Percentiles rank a stretch among this genome's conserved stretches.
Evolutionary conservation across 306 rosid genomes (phyloP).

Genomic region (Parietaria judaica): DNA sequence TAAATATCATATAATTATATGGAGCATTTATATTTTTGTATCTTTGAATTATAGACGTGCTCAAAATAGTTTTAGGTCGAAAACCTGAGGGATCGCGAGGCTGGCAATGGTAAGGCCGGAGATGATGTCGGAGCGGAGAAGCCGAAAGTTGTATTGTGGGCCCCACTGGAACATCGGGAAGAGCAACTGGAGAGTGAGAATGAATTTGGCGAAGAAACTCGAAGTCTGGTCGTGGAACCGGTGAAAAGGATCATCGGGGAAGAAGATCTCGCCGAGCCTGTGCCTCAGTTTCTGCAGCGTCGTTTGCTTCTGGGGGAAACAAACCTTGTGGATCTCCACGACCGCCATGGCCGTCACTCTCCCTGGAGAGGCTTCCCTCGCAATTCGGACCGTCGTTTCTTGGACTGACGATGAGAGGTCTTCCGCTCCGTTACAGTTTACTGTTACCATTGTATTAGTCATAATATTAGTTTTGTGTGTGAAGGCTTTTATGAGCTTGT

Average conservation of each 20-base stretch:
- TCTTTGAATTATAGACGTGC: background rate
- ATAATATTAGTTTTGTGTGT: no score
- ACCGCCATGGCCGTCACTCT: constrained; percentile 33
- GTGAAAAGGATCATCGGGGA: constrained; percentile 83
- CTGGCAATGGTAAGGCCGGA: constrained; percentile 98
- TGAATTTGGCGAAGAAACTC: constrained; percentile 26
- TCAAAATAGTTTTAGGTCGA: background rate
- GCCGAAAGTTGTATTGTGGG: constrained; percentile 39
- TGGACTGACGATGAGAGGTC: constrained; percentile 24
- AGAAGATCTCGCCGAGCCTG: constrained; percentile 69
- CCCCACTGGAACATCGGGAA: constrained; percentile 93
- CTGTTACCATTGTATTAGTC: constrained; percentile 31
- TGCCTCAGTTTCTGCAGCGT: constrained; percentile 53
- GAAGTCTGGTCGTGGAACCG: constrained; percentile 53
- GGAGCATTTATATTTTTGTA: background rate
- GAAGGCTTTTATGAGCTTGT: no score
- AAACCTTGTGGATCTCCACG: constrained; percentile 50
- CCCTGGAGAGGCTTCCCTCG: constrained; percentile 19
- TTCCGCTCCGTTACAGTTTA: constrained; percentile 64
- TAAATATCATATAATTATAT: background rate
- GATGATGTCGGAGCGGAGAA: constrained; percentile 59
- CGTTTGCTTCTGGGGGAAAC: constrained; percentile 56
- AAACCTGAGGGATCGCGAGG: constrained; percentile 94
- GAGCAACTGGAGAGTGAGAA: constrained; percentile 56
- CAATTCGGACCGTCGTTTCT: constrained; percentile 32